phyloP scores from a whole-genome alignment of 2,329 filamentous ascomycete genomes.

The Aspergillus novofumigatus region DNA sequence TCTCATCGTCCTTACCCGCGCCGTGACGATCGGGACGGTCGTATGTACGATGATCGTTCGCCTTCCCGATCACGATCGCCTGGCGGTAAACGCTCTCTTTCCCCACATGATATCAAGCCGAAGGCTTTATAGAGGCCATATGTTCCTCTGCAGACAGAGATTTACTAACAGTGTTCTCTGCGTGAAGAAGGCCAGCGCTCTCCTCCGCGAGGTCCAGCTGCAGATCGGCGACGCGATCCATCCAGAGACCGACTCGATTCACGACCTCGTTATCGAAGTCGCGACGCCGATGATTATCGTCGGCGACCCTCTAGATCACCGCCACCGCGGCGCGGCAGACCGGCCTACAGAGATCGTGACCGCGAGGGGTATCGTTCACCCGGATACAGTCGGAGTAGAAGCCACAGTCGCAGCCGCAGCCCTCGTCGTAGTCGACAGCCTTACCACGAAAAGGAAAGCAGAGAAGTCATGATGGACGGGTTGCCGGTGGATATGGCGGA shows the following conservation, averaged over 20 bases:
- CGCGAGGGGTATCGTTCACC: slow-evolving; percentile 46
- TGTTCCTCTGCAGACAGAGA: slow-evolving; percentile 14
- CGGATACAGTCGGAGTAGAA: slow-evolving; percentile 34
- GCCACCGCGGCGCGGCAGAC: slow-evolving; percentile 33
- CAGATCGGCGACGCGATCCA: slow-evolving; percentile 35
- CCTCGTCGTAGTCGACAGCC: slow-evolving; percentile 35
- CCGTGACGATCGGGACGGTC: slow-evolving; percentile 37
- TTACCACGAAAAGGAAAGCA: slow-evolving; percentile 41
- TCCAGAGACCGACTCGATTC: slow-evolving; percentile 27
- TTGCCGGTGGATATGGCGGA: slow-evolving; percentile 47
- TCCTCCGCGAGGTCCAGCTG: slow-evolving; percentile 33
- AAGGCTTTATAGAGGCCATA: slow-evolving; percentile 8
- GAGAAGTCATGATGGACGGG: slow-evolving; percentile 49
- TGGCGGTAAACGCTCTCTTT: slow-evolving; percentile 41
- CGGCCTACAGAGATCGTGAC: slow-evolving; percentile 42
- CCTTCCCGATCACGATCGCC: slow-evolving; percentile 40
- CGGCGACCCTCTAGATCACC: slow-evolving; percentile 31
- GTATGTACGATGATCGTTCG: slow-evolving; percentile 46
- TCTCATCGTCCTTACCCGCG: slow-evolving; percentile 23
- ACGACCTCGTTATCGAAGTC: slow-evolving; percentile 27
- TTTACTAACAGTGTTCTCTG: slow-evolving; percentile 35
- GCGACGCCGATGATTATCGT: slow-evolving; percentile 34
- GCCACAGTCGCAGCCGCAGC: slow-evolving; percentile 33
- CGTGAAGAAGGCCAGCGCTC: slow-evolving; percentile 36
- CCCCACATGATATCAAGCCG: slow-evolving; percentile 42